Evolutionary conservation across 371 early-diverging fungal species (phyloP).

Genomic region (Lichtheimia hyalospora): DNA sequence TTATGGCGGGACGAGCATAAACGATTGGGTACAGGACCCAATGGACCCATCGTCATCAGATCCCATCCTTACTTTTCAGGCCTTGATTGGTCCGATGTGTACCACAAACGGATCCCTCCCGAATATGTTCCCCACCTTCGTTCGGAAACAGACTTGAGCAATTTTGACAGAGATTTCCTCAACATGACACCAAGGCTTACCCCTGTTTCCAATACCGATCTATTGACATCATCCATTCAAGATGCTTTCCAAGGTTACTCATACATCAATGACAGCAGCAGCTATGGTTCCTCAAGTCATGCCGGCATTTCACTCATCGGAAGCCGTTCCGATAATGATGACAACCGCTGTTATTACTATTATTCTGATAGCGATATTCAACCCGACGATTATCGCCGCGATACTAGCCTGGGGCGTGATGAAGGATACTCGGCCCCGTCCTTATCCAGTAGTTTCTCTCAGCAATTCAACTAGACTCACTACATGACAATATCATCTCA

Average conservation of each 20-base stretch:
- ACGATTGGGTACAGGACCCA: constrained; percentile 64
- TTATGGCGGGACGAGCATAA: constrained; percentile 64
- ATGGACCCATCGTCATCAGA: constrained; percentile 64
- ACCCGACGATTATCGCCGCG: constrained; percentile 13
- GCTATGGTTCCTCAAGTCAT: background rate
- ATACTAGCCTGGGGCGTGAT: background rate
- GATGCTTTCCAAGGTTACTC: constrained; percentile 60
- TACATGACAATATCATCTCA: too few relatives aligned
- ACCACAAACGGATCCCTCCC: constrained; percentile 63
- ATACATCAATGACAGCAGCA: constrained; percentile 32
- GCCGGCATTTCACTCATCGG: background rate
- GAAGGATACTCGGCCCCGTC: constrained; percentile 1
- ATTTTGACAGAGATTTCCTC: constrained; percentile 63
- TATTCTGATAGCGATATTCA: constrained; percentile 28
- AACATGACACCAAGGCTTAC: constrained; percentile 35
- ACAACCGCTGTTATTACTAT: constrained; percentile 1
- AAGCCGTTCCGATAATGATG: constrained; percentile 3
- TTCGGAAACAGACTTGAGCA: constrained; percentile 53
- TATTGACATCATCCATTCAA: constrained; percentile 47
- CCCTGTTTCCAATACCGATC: constrained; percentile 39
- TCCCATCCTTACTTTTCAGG: constrained; percentile 67
- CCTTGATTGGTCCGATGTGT: constrained; percentile 75
- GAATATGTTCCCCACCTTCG: constrained; percentile 52
- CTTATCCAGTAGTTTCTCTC: background rate
- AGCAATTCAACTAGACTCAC: background rate